Base-by-base conservation (phyloP, 371 early-diverging fungal species). In the Coemansia sp. region DNA sequence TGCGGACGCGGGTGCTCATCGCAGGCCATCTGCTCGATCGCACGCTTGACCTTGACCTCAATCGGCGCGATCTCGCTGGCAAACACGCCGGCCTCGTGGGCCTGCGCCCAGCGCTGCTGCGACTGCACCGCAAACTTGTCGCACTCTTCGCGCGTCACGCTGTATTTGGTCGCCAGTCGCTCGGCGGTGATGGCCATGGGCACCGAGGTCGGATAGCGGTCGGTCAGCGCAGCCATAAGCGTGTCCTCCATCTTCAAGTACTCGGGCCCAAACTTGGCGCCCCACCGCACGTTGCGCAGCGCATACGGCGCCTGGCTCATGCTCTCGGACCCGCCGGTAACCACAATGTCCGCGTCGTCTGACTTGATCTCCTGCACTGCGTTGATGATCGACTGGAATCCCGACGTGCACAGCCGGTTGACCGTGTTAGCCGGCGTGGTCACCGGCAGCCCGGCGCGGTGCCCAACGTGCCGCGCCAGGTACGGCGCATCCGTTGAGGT, bases 141-240 rank as follows among this genome's bases (percentile, higher is more conserved):
- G 76, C 90, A 91, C n/a, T 91, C 86, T 60, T 85, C 78, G 39
- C 94, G 88, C 4, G 90, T 83, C 57, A 99, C 86, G 54, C 81
- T 78, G 83, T 93, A 90, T 81, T 92, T 78, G 39, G 86, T 83
- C n/a, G 88, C 94, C 60, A 96, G 82, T 66, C 94, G 93, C 82
- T 99, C 99, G 63, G 96, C 94, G 9, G 98, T 96, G 72, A 95
- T 91, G 55, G 93, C 97, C 96, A 99, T 97, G 14, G 95, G 95
- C 2, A 88, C 87, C 45, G 83, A 82, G 38, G 74, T 85, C 14
- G 96, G 95, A 79, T 86, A 94, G 63, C 87, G 87, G 83, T 96
- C 98, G 16, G 91, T 86, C 63, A 98, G 81, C 9, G 88, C 88
- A 39, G 91, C 83, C 68, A 92, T 90, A 48, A 96, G 78, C 5